phyloP scores from a whole-genome alignment of 73 alveolate genomes.

The Paramecium biaurelia region DNA sequence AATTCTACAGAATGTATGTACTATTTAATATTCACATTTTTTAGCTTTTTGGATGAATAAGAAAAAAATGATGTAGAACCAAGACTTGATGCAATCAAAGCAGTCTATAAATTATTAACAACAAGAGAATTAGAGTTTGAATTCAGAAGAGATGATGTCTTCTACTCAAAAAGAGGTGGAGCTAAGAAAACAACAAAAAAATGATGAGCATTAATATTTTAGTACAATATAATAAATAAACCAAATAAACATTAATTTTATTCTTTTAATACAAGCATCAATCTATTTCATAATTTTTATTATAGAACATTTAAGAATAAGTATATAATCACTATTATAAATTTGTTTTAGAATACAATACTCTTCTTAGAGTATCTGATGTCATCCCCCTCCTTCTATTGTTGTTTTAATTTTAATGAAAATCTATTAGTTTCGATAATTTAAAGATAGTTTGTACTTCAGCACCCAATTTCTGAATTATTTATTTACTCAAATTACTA shows the following conservation, averaged over 20 bases:
- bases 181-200: constrained; percentile 1
- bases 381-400: neutral
- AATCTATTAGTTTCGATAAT: neutral
- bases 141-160: constrained; percentile 22
- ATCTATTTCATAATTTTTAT: neutral
- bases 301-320: neutral
- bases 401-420: neutral
- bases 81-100: neutral
- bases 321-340: neutral
- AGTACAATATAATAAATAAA: neutral
- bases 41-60: constrained; percentile 36
- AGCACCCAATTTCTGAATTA: neutral
- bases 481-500: neutral
- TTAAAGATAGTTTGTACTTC: neutral
- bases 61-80: neutral
- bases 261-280: neutral
- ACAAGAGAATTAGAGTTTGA: constrained; percentile 55
- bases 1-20: constrained; percentile 65
- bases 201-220: constrained; percentile 23
- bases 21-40: neutral
- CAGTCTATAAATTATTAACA: constrained; percentile 25
- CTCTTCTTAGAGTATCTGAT: neutral
- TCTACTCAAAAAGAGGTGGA: constrained; percentile 11
- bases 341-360: neutral
- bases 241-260: neutral